Evolutionary conservation across 345 rosid species (phyloP), one percentile per base, ranked within the genome.

Genomic region (Eucalyptus curtisii): DNA sequence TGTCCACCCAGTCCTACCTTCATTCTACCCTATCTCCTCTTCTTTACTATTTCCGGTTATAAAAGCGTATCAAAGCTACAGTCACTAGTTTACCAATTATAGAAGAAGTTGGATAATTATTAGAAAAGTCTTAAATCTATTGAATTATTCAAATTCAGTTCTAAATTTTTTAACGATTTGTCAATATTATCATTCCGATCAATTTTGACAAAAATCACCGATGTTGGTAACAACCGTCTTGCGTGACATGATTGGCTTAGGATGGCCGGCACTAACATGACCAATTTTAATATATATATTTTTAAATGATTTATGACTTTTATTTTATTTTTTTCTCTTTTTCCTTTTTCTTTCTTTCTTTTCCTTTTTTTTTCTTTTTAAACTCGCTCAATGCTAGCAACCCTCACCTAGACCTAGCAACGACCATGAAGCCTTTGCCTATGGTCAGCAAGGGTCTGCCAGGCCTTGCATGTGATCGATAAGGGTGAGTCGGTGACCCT

Each of bases 201-300:
- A 10, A 55, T 55, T 55, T 55, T 24, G 0, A 4, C 6, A 22
- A 4, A 55, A 55, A 55, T 24, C 30, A 55, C 8, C 24, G 0
- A 24, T 24, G 1, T 22, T 0, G 1, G 9, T 55, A 6, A 22
- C 1, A 24, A 1, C 2, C 24, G 0, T 24, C 3, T 0, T 55
- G 2, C 2, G 0, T 55, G 30, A 55, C 30, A 25, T 0, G 1
- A 55, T 55, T 55, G 30, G 13, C 13, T 22, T 55, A 24, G 61
- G 30, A 55, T 55, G 30, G 61, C 0, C 1, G 1, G 2, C 61
- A 25, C 13, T 55, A 55, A 55, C 61, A 55, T 55, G 13, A 2
- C 13, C 3, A 55, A 24, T 10, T 55, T 0, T 55, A 24, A 55
- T 24, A 24, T n/a, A n/a, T n/a, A n/a, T n/a, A 24, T 22, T 55